Conservation (phyloP, 805 yeast genomes). For the Yarrowia porcina region DNA sequence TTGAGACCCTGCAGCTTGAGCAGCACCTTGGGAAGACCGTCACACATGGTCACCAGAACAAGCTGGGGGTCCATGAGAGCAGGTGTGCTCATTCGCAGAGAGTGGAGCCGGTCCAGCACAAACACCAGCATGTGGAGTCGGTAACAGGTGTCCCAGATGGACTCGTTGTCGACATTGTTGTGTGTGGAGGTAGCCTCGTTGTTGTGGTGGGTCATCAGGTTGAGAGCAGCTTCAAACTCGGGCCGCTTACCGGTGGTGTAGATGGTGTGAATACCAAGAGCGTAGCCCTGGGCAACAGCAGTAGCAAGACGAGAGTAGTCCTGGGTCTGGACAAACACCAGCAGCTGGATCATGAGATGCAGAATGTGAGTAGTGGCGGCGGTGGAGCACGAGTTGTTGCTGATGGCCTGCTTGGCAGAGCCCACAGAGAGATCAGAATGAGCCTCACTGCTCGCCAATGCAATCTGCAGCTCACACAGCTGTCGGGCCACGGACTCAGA, state of each 20-base stretch:
- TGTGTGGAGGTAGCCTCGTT: background rate
- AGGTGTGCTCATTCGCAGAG: constrained; percentile 24
- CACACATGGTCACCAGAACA: constrained; percentile 16
- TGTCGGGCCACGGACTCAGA: constrained; percentile 4
- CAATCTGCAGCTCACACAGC: constrained; percentile 19
- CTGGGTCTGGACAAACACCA: constrained; percentile 37
- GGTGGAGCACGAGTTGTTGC: constrained; percentile 8
- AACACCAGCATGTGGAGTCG: constrained; percentile 31
- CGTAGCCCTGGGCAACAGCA: constrained; percentile 37
- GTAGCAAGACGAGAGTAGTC: constrained; percentile 40
- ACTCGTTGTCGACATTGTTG: constrained; percentile 8
- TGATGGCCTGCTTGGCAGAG: constrained; percentile 21
- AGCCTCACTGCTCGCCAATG: constrained; percentile 17
- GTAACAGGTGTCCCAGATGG: constrained; percentile 29
- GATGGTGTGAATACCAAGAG: constrained; percentile 2
- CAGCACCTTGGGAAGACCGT: constrained; percentile 5
- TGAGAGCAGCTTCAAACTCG: constrained; percentile 13
- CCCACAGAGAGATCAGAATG: background rate
- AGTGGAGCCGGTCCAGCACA: constrained; percentile 28
- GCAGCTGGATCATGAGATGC: constrained; percentile 37
- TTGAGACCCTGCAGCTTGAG: constrained; percentile 17
- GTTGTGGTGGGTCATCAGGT: constrained; percentile 12
- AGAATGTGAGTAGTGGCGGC: constrained; percentile 33
- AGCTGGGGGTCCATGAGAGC: constrained; percentile 24
- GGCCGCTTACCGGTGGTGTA: constrained; percentile 1